These are phyloP conservation scores for Russula brevipes DNA, from an alignment of 768 basidiomycete species.

Conservation along the genomic window DNA sequence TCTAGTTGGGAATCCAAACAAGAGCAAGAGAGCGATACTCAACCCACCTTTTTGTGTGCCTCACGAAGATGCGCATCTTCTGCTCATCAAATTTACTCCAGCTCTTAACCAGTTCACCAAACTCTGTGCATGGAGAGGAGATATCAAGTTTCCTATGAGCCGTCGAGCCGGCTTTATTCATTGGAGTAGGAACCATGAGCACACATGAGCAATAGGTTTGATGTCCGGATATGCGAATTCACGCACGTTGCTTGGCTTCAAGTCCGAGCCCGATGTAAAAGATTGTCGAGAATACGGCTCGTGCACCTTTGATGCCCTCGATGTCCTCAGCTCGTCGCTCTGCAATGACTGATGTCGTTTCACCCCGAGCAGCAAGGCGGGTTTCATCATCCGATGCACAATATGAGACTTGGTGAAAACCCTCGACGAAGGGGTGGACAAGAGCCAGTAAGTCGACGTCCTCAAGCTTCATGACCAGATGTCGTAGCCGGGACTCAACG, in stretches of 20 bases:
- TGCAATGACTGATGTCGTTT: conserved; percentile 64
- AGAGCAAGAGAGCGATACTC: background rate
- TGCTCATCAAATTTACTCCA: conserved; percentile 94
- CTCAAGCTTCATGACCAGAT: conserved; percentile 97
- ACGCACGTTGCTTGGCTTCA: conserved; percentile 83
- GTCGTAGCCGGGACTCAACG: conserved; percentile 95
- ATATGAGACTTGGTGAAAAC: conserved; percentile 82
- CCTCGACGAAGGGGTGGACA: conserved; percentile 94
- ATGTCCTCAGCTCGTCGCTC: conserved; percentile 75
- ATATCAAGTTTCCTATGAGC: conserved; percentile 89
- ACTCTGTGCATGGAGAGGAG: conserved; percentile 94
- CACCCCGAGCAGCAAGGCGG: conserved; percentile 81
- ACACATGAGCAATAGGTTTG: conserved; percentile 3
- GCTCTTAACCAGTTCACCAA: conserved; percentile 85
- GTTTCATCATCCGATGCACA: conserved; percentile 87
- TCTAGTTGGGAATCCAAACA: conserved; percentile 13
- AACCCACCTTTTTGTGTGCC: conserved; percentile 81
- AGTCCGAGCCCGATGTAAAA: conserved; percentile 96
- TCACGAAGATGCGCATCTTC: conserved; percentile 90
- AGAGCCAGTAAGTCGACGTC: conserved; percentile 86
- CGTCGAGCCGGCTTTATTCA: conserved; percentile 56
- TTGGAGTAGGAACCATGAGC: conserved; percentile 10
- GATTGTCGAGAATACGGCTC: conserved; percentile 85
- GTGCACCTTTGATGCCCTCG: conserved; percentile 67
- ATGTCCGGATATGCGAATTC: conserved; percentile 18